These are phyloP conservation scores for Detonula confervacea DNA, from an alignment of 352 stramenopile species.

Conservation along the genomic window DNA sequence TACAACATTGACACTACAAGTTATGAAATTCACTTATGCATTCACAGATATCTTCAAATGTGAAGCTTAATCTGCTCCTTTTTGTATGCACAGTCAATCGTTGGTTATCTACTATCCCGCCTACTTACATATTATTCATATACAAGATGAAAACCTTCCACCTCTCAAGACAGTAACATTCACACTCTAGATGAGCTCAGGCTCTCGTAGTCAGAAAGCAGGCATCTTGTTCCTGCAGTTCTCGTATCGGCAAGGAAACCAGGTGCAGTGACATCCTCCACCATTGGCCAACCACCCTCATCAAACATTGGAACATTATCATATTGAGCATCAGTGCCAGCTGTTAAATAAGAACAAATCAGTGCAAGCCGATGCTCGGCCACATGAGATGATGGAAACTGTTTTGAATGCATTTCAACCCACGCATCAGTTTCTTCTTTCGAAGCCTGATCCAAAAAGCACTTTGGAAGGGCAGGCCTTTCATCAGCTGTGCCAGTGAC, in stretches of 20 bases:
- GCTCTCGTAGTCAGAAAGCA: constrained; percentile 52
- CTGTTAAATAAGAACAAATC: constrained; percentile 71
- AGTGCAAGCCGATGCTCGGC: constrained; percentile 78
- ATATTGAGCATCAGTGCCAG: constrained; percentile 62
- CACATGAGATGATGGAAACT: constrained; percentile 71
- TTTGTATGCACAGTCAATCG: too few relatives aligned
- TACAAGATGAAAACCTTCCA: not conserved
- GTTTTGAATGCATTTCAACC: constrained; percentile 68
- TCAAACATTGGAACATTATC: constrained; percentile 85
- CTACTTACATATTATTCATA: not conserved
- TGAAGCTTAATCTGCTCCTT: too few relatives aligned
- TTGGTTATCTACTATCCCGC: too few relatives aligned
- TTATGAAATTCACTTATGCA: too few relatives aligned
- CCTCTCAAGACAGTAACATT: not conserved
- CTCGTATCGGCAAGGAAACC: constrained; percentile 51
- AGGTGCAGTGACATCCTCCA: constrained; percentile 38
- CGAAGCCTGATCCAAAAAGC: constrained; percentile 39
- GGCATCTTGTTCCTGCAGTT: constrained; percentile 31
- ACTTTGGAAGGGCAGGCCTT: constrained; percentile 43
- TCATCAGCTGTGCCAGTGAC: constrained; percentile 47
- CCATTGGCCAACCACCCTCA: constrained; percentile 77
- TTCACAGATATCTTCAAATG: too few relatives aligned
- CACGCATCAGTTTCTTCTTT: constrained; percentile 68
- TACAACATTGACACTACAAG: too few relatives aligned
- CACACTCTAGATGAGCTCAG: not conserved